Evolutionary conservation across 768 basidiomycete species (phyloP).

Genomic region (Lentinula detonsa): DNA sequence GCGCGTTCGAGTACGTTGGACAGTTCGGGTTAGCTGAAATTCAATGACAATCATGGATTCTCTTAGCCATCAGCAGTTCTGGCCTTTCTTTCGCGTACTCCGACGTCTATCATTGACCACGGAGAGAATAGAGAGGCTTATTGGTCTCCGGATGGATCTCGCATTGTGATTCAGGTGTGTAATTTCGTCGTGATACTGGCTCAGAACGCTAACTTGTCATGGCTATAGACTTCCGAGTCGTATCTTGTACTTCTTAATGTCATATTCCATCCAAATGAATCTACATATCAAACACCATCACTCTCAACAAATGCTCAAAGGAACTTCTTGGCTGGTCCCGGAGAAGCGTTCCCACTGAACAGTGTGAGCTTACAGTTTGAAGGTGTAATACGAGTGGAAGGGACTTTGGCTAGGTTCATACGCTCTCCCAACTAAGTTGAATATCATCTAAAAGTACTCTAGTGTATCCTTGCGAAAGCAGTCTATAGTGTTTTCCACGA

Average conservation of each 20-base stretch:
- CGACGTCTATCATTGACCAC: slow-evolving; percentile 73
- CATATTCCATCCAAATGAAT: slow-evolving; percentile 47
- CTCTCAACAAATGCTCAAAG: slow-evolving; percentile 52
- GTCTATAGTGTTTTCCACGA: slow-evolving; percentile 69
- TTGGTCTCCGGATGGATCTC: slow-evolving; percentile 81
- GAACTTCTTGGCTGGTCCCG: slow-evolving; percentile 72
- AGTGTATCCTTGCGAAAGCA: slow-evolving; percentile 74
- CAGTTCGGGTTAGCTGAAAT: slow-evolving; percentile 4
- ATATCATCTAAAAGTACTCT: slow-evolving; percentile 3
- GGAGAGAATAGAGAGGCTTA: slow-evolving; percentile 70
- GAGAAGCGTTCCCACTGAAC: slow-evolving; percentile 70
- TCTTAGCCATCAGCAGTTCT: slow-evolving; percentile 64
- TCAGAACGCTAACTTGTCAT: slow-evolving; percentile 2
- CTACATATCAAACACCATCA: slow-evolving; percentile 48
- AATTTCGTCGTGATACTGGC: background rate
- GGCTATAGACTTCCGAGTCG: slow-evolving; percentile 66
- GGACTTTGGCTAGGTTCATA: slow-evolving; percentile 60
- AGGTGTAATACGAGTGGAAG: slow-evolving; percentile 77
- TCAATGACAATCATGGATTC: background rate
- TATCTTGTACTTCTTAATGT: slow-evolving; percentile 73
- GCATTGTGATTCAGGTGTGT: slow-evolving; percentile 75
- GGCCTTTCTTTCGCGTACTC: slow-evolving; percentile 70
- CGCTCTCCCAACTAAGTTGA: background rate
- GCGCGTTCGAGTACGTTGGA: slow-evolving; percentile 68
- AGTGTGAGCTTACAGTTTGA: slow-evolving; percentile 69